Base-by-base conservation (phyloP, 2,329 filamentous ascomycete species). In the Diaporthe sp. region DNA sequence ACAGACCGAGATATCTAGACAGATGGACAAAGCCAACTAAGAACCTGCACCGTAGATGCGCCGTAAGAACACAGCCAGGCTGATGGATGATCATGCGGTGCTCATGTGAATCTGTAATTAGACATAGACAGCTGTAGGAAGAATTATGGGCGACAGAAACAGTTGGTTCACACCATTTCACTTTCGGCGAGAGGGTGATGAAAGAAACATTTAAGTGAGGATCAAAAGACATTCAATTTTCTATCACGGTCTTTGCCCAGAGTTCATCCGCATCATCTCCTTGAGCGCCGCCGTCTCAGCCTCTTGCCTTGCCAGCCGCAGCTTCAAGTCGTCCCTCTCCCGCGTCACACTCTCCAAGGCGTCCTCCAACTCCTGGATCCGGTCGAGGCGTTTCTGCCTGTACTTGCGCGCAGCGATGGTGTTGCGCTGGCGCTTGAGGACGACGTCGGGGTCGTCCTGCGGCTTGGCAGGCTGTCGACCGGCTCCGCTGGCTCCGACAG, bases 391-490 rank as follows among this genome's bases (percentile, higher is more conserved):
- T 80, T 91, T 92, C 80, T 93, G 91, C 28, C 91, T 89, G 82
- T 92, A 93, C 70, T 90, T 88, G 57, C 90, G 87, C 53, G 91
- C 91, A 12, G 91, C 91, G 72, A 92, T 85, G 47, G 90, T 92
- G 83, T 93, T 93, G 77, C 89, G 88, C 76, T 88, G 87, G 31
- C 91, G 89, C 82, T 92, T 92, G 72, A 81, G 73, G 1, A 82
- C 22, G 12, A 81, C 67, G 47, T 81, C 79, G 3, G 77, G 74
- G 57, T 82, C 80, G 31, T 78, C 77, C n/a, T 76, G 78, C 25
- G 77, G 72, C 53, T 28, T 49, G 55, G 57, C 15, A 17, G 58
- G 67, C 17, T 71, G 51, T 42, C 75, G 75, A 17, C 75, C 75
- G 15, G 73, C 73, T 2, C 75, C 75, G 25, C 72, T 65, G 39